Percentiles rank a stretch among this genome's conserved stretches.
These are phyloP conservation scores for Erodium maritimum DNA, from an alignment of 345 rosid genomes.

Conservation along the genomic window DNA sequence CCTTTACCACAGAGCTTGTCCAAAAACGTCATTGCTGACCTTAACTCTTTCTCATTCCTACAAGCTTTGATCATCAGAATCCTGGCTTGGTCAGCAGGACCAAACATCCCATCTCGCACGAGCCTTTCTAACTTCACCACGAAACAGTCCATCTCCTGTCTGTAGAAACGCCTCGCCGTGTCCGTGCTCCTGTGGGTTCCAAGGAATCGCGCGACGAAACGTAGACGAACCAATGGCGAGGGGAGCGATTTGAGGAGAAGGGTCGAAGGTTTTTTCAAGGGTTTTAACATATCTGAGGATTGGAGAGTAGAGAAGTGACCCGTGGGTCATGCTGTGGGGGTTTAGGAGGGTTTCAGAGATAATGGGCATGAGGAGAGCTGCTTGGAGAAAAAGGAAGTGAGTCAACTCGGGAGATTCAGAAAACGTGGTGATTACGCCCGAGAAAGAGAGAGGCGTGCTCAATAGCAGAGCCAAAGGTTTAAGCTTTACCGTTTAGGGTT, in stretches of 20 bases:
- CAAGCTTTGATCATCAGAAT: constrained; percentile 50
- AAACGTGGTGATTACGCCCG: background rate
- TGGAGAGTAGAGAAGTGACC: background rate
- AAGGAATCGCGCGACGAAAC: constrained; percentile 13
- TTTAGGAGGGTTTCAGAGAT: too few species aligned
- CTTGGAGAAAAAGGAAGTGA: background rate
- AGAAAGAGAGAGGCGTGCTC: background rate
- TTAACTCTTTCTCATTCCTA: constrained; percentile 31
- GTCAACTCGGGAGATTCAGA: background rate
- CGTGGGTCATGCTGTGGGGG: background rate
- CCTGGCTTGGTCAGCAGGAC: constrained; percentile 41
- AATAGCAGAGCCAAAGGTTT: background rate
- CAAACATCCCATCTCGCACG: constrained; percentile 22
- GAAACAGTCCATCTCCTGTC: constrained; percentile 34
- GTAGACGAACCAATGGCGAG: background rate
- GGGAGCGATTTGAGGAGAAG: background rate
- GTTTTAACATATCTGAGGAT: background rate
- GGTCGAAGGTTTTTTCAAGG: background rate
- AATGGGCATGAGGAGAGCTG: too few species aligned
- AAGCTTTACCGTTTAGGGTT: background rate
- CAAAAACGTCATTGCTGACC: constrained; percentile 34
- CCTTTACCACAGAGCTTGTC: constrained; percentile 19
- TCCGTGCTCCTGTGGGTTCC: constrained; percentile 22
- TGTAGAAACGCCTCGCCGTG: constrained; percentile 28
- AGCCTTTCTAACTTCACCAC: constrained; percentile 43